These are phyloP conservation scores for Hibiscus mutabilis DNA, from an alignment of 345 rosid species.

Conservation along the genomic window DNA sequence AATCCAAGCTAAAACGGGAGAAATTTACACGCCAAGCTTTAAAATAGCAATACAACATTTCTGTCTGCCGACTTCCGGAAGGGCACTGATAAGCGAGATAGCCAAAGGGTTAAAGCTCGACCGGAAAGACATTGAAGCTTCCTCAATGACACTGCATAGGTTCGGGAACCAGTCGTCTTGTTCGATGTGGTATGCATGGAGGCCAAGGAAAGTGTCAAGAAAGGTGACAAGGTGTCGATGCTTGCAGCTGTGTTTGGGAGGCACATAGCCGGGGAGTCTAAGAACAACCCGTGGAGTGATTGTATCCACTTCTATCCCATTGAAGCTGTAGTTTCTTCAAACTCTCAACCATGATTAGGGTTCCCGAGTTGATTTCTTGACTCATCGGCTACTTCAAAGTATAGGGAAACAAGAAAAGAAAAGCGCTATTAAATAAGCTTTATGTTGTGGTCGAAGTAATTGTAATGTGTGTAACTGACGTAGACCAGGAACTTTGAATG, in stretches of 20 bases:
- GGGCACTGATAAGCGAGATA: conserved; percentile 33
- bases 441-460: background rate
- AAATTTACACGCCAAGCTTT: conserved; percentile 41
- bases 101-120: conserved; percentile 39
- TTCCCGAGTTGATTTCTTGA: background rate
- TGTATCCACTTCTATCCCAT: conserved; percentile 31
- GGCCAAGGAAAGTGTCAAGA: conserved; percentile 39
- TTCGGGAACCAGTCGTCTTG: conserved; percentile 61
- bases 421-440: too few species aligned
- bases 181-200: conserved; percentile 51
- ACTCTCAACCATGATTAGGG: too few species aligned
- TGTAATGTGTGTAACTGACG: too few species aligned
- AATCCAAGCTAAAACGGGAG: conserved; percentile 18
- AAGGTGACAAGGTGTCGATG: conserved; percentile 45
- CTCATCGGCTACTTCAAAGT: background rate
- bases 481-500: background rate
- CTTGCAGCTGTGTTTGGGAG: conserved; percentile 37
- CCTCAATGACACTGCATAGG: conserved; percentile 47
- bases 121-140: conserved; percentile 35
- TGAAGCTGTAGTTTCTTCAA: background rate
- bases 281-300: conserved; percentile 34
- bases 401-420: background rate
- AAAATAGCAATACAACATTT: conserved; percentile 40
- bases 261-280: conserved; percentile 30
- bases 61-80: conserved; percentile 48